phyloP scores from a whole-genome alignment of 805 yeast species.

The Ogataea minuta region DNA sequence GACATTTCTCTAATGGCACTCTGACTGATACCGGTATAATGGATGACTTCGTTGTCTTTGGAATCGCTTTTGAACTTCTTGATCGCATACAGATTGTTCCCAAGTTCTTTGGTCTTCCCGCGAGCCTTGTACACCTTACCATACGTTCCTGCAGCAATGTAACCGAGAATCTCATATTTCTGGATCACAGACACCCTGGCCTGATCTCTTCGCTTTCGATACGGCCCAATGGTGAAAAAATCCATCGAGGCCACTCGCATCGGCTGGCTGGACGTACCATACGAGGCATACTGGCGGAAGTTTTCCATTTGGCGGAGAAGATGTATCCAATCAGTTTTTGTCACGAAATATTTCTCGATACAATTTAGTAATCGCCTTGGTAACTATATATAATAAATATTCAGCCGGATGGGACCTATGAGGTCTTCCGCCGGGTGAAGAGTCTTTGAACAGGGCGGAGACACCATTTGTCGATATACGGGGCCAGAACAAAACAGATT shows the following conservation, averaged over 20 bases:
- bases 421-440: constrained; percentile 10
- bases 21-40: constrained; percentile 94
- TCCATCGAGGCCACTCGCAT: constrained; percentile 53
- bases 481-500: constrained; percentile 31
- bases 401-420: constrained; percentile 9
- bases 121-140: constrained; percentile 93
- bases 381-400: constrained; percentile 3
- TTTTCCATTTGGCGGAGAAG: constrained; percentile 2
- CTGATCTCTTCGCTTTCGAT: constrained; percentile 61
- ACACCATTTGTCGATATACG: constrained; percentile 35
- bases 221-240: constrained; percentile 56
- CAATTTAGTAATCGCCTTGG: background rate
- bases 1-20: constrained; percentile 97
- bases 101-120: constrained; percentile 34
- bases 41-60: constrained; percentile 77
- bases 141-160: constrained; percentile 97
- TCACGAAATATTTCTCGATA: background rate
- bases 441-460: constrained; percentile 31
- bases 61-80: constrained; percentile 94
- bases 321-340: background rate
- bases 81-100: constrained; percentile 63
- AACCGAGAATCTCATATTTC: constrained; percentile 85
- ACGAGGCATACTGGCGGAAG: constrained; percentile 7
- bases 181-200: constrained; percentile 72
- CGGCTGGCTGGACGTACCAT: constrained; percentile 31